These are phyloP conservation scores for Lactarius quietus DNA, from an alignment of 768 basidiomycete genomes.

Conservation along the genomic window DNA sequence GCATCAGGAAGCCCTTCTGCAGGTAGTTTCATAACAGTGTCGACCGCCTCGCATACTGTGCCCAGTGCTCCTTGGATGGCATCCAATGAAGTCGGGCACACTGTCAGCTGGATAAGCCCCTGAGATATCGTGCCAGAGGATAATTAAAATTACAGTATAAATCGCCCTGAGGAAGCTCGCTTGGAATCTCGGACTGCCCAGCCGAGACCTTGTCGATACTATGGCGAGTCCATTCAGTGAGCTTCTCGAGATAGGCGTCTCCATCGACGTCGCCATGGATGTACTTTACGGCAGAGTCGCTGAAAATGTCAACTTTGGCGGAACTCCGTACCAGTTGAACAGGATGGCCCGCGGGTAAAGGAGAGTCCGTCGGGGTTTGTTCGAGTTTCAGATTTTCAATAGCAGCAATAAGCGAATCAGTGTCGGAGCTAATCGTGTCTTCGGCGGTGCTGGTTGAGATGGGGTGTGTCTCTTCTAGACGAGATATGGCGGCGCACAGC, in stretches of 20 bases:
- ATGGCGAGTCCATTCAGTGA: constrained; percentile 55
- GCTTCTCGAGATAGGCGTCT: constrained; percentile 62
- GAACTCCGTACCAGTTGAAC: constrained; percentile 51
- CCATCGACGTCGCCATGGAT: constrained; percentile 67
- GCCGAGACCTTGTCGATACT: constrained; percentile 58
- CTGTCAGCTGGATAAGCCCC: constrained; percentile 36
- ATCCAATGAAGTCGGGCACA: constrained; percentile 71
- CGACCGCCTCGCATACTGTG: constrained; percentile 86
- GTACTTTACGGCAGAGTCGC: constrained; percentile 65
- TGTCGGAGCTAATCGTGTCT: not conserved
- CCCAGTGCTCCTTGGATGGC: constrained; percentile 82
- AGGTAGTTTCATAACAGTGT: constrained; percentile 45
- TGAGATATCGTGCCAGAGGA: not conserved
- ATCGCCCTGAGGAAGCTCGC: constrained; percentile 68
- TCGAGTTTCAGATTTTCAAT: constrained; percentile 38
- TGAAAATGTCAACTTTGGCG: constrained; percentile 51
- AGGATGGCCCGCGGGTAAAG: constrained; percentile 28
- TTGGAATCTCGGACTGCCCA: constrained; percentile 74
- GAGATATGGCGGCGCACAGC: constrained; percentile 72
- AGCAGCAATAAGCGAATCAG: constrained; percentile 21
- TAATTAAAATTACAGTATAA: constrained; percentile 60
- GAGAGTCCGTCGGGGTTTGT: not conserved
- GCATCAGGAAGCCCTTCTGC: constrained; percentile 4
- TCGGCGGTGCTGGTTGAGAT: not conserved
- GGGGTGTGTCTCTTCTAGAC: constrained; percentile 46